phyloP scores from a whole-genome alignment of 2,329 filamentous ascomycete species.

The Colletotrichum sp. region DNA sequence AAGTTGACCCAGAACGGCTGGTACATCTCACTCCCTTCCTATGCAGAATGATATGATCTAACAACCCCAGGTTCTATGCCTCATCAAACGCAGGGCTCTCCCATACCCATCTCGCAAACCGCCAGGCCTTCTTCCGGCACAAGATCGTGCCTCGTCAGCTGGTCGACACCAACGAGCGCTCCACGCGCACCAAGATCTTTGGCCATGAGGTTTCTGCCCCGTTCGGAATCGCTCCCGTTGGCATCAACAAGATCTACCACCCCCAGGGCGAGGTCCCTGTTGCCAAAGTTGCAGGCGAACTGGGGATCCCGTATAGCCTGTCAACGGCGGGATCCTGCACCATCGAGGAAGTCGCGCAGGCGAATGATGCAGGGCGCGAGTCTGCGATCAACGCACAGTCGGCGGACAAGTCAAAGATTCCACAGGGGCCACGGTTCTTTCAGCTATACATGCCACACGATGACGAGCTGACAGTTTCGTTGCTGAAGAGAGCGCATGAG shows the following conservation, averaged over 20 bases:
- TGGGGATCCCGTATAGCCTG: constrained; percentile 64
- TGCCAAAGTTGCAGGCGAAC: constrained; percentile 62
- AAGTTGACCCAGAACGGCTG: constrained; percentile 63
- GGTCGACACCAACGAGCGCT: constrained; percentile 60
- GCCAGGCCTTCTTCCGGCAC: constrained; percentile 68
- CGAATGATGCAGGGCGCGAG: constrained; percentile 46
- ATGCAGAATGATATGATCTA: neutral
- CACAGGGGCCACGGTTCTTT: constrained; percentile 55
- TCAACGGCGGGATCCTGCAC: constrained; percentile 59
- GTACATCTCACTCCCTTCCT: constrained; percentile 25
- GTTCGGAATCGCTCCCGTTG: constrained; percentile 68
- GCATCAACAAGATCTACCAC: constrained; percentile 71
- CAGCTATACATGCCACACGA: constrained; percentile 70
- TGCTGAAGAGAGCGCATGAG: constrained; percentile 59
- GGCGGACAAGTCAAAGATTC: constrained; percentile 1
- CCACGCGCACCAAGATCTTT: constrained; percentile 63
- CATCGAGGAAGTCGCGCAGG: constrained; percentile 62
- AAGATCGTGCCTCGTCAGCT: constrained; percentile 66
- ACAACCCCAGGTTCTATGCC: constrained; percentile 49
- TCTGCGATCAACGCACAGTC: neutral
- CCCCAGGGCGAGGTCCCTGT: constrained; percentile 62
- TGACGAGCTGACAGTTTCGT: constrained; percentile 60
- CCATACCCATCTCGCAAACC: constrained; percentile 58
- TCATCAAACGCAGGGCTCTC: constrained; percentile 62
- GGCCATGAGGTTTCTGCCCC: constrained; percentile 63